These are phyloP conservation scores for Camellia lanceoleosa DNA, from an alignment of 148 eudicot genomes.

Conservation along the genomic window DNA sequence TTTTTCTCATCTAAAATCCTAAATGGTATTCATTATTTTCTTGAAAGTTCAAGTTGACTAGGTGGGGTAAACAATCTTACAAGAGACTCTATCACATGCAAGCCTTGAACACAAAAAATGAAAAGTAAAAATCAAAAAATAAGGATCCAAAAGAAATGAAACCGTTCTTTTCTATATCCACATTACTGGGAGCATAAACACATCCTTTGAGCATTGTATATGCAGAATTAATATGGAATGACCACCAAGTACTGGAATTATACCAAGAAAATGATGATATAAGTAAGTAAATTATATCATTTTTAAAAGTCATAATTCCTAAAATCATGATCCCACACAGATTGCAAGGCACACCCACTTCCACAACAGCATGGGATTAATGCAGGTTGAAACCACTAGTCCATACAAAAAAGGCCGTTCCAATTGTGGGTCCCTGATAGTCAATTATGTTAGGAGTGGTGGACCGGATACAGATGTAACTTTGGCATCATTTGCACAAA, in stretches of 20 bases:
- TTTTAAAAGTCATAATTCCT: background rate
- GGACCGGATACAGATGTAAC: background rate
- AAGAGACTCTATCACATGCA: background rate
- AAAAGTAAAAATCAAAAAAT: background rate
- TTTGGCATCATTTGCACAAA: background rate
- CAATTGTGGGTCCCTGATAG: too few relatives aligned
- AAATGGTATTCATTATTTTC: background rate
- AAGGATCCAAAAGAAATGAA: background rate
- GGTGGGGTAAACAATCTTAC: background rate
- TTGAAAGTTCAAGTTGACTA: background rate
- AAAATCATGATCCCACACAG: background rate
- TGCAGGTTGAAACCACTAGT: background rate
- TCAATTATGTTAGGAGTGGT: background rate
- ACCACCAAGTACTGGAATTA: conserved; percentile 1
- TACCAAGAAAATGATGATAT: background rate
- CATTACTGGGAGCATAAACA: background rate
- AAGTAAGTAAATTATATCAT: background rate
- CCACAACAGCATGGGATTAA: background rate
- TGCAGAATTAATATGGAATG: background rate
- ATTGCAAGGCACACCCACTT: background rate
- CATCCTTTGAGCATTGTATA: background rate
- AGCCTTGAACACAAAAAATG: background rate
- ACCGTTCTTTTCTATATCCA: background rate
- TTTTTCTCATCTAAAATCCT: background rate
- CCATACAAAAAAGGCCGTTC: background rate